Conservation (phyloP, 306 rosid species). For the Acacia melanoxylon region DNA sequence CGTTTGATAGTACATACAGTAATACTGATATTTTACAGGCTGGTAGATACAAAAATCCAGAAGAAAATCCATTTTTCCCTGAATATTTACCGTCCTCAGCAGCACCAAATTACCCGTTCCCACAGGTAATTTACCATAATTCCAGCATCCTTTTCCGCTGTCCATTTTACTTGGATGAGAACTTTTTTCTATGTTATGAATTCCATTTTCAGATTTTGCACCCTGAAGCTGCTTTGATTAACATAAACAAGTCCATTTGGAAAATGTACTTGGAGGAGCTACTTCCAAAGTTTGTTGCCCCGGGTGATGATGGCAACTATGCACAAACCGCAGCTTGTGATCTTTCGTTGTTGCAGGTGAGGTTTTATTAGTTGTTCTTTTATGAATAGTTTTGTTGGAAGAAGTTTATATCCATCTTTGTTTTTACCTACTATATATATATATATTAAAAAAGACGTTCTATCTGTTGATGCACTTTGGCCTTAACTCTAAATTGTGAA, state of each 20-base stretch:
- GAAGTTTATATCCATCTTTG: not conserved
- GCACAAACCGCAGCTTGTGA: conserved; percentile 65
- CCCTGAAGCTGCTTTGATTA: conserved; percentile 50
- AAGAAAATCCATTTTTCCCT: conserved; percentile 65
- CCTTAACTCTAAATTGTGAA: not conserved
- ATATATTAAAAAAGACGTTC: too few relatives aligned
- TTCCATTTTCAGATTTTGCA: conserved; percentile 44
- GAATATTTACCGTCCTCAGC: conserved; percentile 44
- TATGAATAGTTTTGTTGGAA: not conserved
- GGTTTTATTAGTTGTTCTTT: not conserved
- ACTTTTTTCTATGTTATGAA: not conserved
- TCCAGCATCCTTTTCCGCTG: not conserved
- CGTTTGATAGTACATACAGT: not conserved
- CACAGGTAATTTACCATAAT: conserved; percentile 39
- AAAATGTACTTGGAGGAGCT: conserved; percentile 50
- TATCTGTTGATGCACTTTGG: not conserved
- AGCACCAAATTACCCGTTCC: conserved; percentile 40
- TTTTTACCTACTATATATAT: too few relatives aligned
- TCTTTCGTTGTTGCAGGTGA: conserved; percentile 65
- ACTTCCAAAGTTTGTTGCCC: conserved; percentile 45
- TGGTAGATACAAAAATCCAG: conserved; percentile 61
- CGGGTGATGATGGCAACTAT: conserved; percentile 68
- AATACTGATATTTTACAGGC: conserved; percentile 43
- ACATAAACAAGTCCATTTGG: conserved; percentile 57
- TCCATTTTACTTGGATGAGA: not conserved